phyloP scores from a whole-genome alignment of 495 filamentous ascomycete genomes.

The Talaromyces wortmannii region DNA sequence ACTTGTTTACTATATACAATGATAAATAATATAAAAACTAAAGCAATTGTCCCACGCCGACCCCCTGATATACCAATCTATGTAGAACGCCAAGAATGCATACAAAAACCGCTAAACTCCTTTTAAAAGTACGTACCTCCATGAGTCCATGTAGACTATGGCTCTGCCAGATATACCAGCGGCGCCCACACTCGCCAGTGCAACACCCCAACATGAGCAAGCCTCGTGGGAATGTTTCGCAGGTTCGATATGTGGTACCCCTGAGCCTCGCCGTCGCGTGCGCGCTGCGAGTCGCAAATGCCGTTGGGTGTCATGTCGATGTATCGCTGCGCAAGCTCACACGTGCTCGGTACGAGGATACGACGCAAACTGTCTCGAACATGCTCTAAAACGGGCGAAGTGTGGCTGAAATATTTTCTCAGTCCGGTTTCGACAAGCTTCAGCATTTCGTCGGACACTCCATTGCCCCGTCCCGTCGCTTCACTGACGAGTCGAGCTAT shows the following conservation, averaged over 20 bases:
- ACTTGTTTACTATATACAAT: no score
- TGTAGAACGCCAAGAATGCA: neutral
- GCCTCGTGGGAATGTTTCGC: constrained; percentile 61
- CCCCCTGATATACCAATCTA: neutral
- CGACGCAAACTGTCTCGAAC: constrained; percentile 26
- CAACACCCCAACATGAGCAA: constrained; percentile 72
- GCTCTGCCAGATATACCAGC: constrained; percentile 43
- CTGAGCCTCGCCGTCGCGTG: constrained; percentile 6
- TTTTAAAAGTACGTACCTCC: neutral
- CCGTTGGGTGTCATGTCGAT: constrained; percentile 35
- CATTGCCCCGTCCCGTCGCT: constrained; percentile 19
- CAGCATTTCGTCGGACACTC: constrained; percentile 34
- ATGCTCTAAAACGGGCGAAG: constrained; percentile 26
- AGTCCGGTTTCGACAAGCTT: constrained; percentile 26
- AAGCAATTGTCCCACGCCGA: no score
- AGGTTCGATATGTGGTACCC: constrained; percentile 25
- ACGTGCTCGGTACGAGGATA: constrained; percentile 27
- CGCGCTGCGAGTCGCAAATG: constrained; percentile 40
- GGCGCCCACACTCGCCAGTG: constrained; percentile 87
- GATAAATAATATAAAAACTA: no score
- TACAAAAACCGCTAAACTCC: neutral
- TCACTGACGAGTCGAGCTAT: constrained; percentile 38
- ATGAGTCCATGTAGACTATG: no score
- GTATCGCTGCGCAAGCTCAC: constrained; percentile 25
- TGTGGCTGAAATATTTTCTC: constrained; percentile 30